Percentiles rank a stretch among this genome's conserved stretches.
Evolutionary conservation across 2,329 filamentous ascomycete genomes (phyloP).

Genomic region (Xylaria sp.): DNA sequence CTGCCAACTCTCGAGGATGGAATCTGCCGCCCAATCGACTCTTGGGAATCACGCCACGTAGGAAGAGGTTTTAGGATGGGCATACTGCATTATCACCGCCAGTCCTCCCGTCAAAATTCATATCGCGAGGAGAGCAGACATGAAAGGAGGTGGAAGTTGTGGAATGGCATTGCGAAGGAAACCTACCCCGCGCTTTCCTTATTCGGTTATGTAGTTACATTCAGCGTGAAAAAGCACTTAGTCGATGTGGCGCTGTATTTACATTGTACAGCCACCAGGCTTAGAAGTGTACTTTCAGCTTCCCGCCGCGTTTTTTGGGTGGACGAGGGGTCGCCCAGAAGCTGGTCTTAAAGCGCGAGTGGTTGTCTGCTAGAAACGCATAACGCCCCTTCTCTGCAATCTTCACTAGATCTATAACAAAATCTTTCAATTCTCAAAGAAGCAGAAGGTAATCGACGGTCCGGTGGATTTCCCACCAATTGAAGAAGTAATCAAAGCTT

Average conservation of each 20-base stretch:
- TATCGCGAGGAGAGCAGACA: too few species aligned
- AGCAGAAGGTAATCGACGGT: background rate
- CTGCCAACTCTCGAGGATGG: slow-evolving; percentile 14
- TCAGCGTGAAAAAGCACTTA: background rate
- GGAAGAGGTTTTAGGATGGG: slow-evolving; percentile 18
- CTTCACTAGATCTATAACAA: background rate
- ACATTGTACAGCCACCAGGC: slow-evolving; percentile 21
- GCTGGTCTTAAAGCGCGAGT: background rate
- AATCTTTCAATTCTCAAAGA: slow-evolving; percentile 7
- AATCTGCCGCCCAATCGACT: slow-evolving; percentile 29
- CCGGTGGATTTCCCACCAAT: slow-evolving; percentile 1
- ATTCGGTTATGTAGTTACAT: background rate
- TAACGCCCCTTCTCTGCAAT: background rate
- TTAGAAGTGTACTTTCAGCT: slow-evolving; percentile 5
- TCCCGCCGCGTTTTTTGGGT: too few species aligned
- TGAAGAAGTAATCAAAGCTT: slow-evolving; percentile 1
- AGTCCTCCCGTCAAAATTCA: too few species aligned
- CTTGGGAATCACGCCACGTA: slow-evolving; percentile 20
- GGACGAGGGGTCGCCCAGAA: background rate
- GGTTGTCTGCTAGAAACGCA: background rate
- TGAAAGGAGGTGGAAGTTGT: too few species aligned
- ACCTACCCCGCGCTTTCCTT: background rate
- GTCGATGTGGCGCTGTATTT: background rate
- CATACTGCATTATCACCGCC: slow-evolving; percentile 10
- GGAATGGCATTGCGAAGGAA: background rate